A percentile compares a stretch with the other conserved stretches of the same genome.
Evolutionary conservation across 83 land plant genomes (phyloP).

Genomic region (Picea abies): DNA sequence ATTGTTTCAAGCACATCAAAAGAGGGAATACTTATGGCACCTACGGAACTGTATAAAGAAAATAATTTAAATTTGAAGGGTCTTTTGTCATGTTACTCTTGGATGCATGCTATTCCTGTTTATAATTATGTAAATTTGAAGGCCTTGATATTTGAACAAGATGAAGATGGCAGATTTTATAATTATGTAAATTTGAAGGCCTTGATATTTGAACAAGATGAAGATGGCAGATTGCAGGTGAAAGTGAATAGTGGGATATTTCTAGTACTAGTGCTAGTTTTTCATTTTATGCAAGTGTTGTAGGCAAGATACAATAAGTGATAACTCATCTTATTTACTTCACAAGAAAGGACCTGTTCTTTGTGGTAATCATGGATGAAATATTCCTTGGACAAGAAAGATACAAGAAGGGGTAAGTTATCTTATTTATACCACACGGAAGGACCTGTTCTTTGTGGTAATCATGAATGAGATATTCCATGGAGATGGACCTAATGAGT

Average conservation of each 20-base stretch:
- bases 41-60: no score
- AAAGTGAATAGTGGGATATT: no score
- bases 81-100: no score
- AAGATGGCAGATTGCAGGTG: no score
- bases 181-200: no score
- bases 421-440: constrained; percentile 75
- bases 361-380: constrained; percentile 41
- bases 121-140: no score
- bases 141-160: no score
- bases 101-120: no score
- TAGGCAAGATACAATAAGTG: neutral
- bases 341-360: constrained; percentile 81
- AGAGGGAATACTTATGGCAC: constrained; percentile 15
- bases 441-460: constrained; percentile 75
- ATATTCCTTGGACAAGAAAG: neutral
- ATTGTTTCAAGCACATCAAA: constrained; percentile 47
- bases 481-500: constrained; percentile 25
- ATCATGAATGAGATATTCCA: constrained; percentile 42
- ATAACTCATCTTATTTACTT: constrained; percentile 70
- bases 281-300: neutral
- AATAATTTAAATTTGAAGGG: no score
- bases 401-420: constrained; percentile 35
- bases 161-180: no score
- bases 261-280: no score
- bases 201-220: no score